These are phyloP conservation scores for Polychaeton citri DNA, from an alignment of 2,329 filamentous ascomycete genomes.

Conservation along the genomic window DNA sequence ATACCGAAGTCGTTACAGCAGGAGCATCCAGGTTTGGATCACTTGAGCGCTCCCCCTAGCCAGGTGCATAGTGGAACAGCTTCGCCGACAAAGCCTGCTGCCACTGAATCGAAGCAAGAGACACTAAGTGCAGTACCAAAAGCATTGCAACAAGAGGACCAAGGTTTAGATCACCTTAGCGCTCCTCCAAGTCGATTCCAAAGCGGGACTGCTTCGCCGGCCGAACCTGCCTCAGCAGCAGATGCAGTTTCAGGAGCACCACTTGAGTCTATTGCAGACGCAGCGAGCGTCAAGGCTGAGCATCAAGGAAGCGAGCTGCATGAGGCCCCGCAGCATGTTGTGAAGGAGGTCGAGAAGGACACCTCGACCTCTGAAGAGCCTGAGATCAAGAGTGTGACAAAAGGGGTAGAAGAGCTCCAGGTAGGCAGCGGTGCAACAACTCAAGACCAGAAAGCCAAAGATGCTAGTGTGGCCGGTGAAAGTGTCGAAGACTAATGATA, in stretches of 20 bases:
- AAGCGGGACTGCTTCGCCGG: slow-evolving; percentile 2
- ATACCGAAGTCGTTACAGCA: slow-evolving; percentile 4
- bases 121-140: neutral
- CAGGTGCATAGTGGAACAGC: neutral
- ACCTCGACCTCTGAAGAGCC: slow-evolving; percentile 10
- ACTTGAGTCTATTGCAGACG: neutral
- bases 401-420: slow-evolving; percentile 7
- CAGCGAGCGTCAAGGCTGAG: slow-evolving; percentile 8
- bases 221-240: slow-evolving; percentile 1
- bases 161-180: slow-evolving; percentile 1
- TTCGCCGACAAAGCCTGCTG: neutral
- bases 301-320: slow-evolving; percentile 11
- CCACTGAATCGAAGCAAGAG: neutral
- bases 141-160: neutral
- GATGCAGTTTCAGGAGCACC: neutral
- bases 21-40: neutral
- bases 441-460: slow-evolving; percentile 13
- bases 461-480: slow-evolving; percentile 18
- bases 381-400: slow-evolving; percentile 5
- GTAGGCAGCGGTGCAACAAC: slow-evolving; percentile 6
- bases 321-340: slow-evolving; percentile 15
- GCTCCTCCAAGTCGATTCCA: slow-evolving; percentile 5
- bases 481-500: slow-evolving; percentile 26
- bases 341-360: slow-evolving; percentile 19
- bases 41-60: neutral